Base-by-base conservation (phyloP, 1,139 yeast species). In the Saccharomyces hybrid region DNA sequence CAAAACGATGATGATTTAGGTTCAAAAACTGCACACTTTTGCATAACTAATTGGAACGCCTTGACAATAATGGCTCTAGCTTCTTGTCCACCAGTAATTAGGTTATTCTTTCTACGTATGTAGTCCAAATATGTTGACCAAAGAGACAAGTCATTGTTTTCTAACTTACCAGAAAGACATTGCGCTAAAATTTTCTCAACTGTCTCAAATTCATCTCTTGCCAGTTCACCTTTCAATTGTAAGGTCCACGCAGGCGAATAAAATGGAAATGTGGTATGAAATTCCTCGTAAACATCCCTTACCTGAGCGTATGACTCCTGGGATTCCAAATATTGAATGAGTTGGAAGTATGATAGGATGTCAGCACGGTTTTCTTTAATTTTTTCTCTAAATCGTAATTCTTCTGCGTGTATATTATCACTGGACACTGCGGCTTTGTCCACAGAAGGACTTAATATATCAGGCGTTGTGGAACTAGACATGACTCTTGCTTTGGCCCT, bases 41-140 rank as follows among this genome's bases (percentile, higher is more conserved):
- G 82, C 32, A 88, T 75, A 2, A 96, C 96, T 68, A 87, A 83
- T 60, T 89, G 96, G 68, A 85, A 93, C 0, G 97, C 96, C 65
- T 84, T 86, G 27, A 85, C 76, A 9, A 91, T 88, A 2, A 80
- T 78, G 6, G 84, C 80, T 59, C 96, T 78, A 0, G 96, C 95
- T 60, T 81, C 83, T 63, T 88, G 95, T 34, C 95, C 96, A 27
- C 95, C 95, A 2, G 93, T 85, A 51, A 84, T 80, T 26, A 87
- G 78, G 65, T 88, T 88, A 67, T 90, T 88, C 47, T 83, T 85
- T 58, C 93, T 77, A 59, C 93, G 81, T 48, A 88, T 90, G 66
- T 88, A 90, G 48, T 81, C 82, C 42, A 93, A 80, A 68, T 93
- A 93, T 42, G 80, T 73, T 52, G 83, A 77, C 83, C 95, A 91